These are phyloP conservation scores for Solanum sejunctum DNA, from an alignment of 257 asterid genomes.

Conservation along the genomic window DNA sequence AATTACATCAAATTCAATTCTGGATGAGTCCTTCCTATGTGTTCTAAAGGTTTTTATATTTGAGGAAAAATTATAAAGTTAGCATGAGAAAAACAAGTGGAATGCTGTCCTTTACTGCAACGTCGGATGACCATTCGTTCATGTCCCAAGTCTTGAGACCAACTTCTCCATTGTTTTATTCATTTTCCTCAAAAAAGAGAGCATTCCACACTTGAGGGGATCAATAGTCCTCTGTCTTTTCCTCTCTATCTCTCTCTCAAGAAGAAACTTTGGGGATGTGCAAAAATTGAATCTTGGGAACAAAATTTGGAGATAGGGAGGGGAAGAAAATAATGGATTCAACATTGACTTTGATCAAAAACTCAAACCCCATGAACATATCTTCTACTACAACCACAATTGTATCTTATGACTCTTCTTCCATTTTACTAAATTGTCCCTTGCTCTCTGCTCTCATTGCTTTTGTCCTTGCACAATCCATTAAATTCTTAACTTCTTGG, in stretches of 20 bases:
- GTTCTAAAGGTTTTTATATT: too few relatives aligned
- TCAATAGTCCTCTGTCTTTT: background rate
- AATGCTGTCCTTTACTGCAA: background rate
- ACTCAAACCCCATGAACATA: slow-evolving; percentile 2
- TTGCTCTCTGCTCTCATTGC: slow-evolving; percentile 64
- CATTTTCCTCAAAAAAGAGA: background rate
- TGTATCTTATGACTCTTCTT: slow-evolving; percentile 18
- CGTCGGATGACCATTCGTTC: background rate
- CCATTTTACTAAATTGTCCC: slow-evolving; percentile 52
- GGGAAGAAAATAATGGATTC: slow-evolving; percentile 4
- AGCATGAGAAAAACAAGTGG: background rate
- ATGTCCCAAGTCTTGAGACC: background rate
- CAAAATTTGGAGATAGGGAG: background rate
- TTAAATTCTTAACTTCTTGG: slow-evolving; percentile 61
- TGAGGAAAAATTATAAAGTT: too few relatives aligned
- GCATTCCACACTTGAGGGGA: background rate
- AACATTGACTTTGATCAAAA: slow-evolving; percentile 8
- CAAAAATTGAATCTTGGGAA: background rate
- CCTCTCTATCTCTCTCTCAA: background rate
- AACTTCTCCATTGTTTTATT: background rate
- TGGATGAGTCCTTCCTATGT: too few relatives aligned
- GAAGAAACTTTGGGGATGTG: background rate
- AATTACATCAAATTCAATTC: too few relatives aligned
- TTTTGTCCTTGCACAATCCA: slow-evolving; percentile 62
- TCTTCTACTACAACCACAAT: slow-evolving; percentile 9